Evolutionary conservation across 2,329 filamentous ascomycete species (phyloP), one percentile per base, ranked within the genome.

Genomic region (Botrytis pseudocinerea): DNA sequence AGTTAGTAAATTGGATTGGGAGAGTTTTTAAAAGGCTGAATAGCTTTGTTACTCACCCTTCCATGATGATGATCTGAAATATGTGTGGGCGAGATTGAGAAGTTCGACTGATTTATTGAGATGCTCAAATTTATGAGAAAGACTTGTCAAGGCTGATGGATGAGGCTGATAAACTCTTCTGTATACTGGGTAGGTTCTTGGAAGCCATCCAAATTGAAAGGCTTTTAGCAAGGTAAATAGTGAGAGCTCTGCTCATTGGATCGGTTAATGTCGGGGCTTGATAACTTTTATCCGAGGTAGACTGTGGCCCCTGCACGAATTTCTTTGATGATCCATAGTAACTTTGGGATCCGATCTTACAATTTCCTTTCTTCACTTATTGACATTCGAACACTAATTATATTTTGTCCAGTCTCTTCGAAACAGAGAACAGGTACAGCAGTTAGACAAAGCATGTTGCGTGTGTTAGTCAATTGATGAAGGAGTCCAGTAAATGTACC

Each of bases 41-140:
- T 8, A 16, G 59, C 22, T 51, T 40, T 42, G 0, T n/a, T 59
- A 74, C 78, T n/a, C 71, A 81, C 80, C 79, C 79, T 71, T 81
- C 80, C 80, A 81, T 81, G 66, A 64, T 73, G 40, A 63, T 20
- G 22, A 16, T 61, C 48, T 61, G n/a, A 12, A 20, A 42, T 60
- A 25, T 35, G 35, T 40, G 28, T 40, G 25, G 9, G 59, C n/a
- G 25, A 40, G 59, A 51, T 40, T 54, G 48, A 40, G 32, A 40
- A 32, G 32, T 32, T 32, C 4, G 32, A 32, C 32, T 32, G 32
- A 32, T 32, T 32, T 32, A 32, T 32, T 32, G 48, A 40, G 32
- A 40, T 63, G 22, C 16, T 51, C 7, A 51, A 38, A 51, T 28
- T 57, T 42, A 35, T 69, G 40, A 10, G 10, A 61, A 57, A 44